Evolutionary conservation across 768 basidiomycete genomes (phyloP), one percentile per base, ranked within the genome.

Genomic region (Podaxis carcinomalis): DNA sequence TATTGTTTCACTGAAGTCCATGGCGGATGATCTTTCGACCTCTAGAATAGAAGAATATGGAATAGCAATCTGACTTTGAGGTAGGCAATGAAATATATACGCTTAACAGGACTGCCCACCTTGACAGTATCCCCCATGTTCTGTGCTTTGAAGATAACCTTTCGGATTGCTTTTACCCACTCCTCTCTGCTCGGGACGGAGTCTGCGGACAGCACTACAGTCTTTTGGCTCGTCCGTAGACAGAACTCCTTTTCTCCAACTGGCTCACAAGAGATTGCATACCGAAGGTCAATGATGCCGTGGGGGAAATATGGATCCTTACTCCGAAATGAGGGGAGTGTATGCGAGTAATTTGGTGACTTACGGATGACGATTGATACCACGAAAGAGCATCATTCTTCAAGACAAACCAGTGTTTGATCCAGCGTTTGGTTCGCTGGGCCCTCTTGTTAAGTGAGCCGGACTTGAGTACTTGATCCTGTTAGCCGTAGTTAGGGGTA

Each of bases 271-370:
- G 90, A 84, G 49, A 93, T 89, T 5, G 91, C 90, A 73, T 98
- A 98, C 62, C 95, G 91, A 35, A 99, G 76, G 68, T 97, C 94
- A n/a, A 95, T 82, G 59, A 98, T 94, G 25, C 95, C 97, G 65
- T 95, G 92, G 10, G 95, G 92, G 72, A 99, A 99, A 74, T 99
- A 99, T 1, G 95, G 96, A 67, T 99, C 95, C 94, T 96, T 27
- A 63, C 7, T 21, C 11, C 9, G 51, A 27, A 57, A 25, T 60
- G 56, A 51, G 44, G 47, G 51, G 46, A 5, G 25, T 13, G 14
- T 64, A 66, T 13, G 35, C 13, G 23, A 51, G 10, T 27, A 51
- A 49, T 51, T 44, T 25, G 53, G 21, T 40, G 47, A 71, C 79
- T 77, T 73, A 94, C 95, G 59, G 93, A 88, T 59, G 95, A 93